These are phyloP conservation scores for Globisporangium recalcitrans DNA, from an alignment of 352 stramenopile species.

Conservation along the genomic window DNA sequence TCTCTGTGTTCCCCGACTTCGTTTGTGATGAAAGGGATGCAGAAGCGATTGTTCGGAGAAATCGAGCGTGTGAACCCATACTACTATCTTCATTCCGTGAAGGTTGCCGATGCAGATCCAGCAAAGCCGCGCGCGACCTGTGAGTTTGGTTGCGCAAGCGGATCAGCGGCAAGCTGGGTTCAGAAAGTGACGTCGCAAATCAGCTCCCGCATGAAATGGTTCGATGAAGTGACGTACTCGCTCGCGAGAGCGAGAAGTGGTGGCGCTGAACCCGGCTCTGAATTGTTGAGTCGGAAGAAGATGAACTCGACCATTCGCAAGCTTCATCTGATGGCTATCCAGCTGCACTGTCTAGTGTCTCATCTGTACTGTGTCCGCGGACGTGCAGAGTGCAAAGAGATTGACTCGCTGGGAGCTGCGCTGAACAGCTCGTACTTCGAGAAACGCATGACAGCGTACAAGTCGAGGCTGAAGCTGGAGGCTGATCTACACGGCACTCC, in stretches of 20 bases:
- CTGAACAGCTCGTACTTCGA: constrained; percentile 73
- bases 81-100: constrained; percentile 54
- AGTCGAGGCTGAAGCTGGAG: constrained; percentile 59
- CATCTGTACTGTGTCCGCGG: constrained; percentile 67
- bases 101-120: constrained; percentile 13
- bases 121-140: constrained; percentile 20
- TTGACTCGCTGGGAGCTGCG: constrained; percentile 48
- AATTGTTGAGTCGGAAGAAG: constrained; percentile 71
- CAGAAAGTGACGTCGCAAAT: constrained; percentile 72
- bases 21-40: constrained; percentile 59
- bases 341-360: constrained; percentile 64
- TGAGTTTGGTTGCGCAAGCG: constrained; percentile 49
- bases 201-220: constrained; percentile 75
- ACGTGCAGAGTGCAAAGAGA: constrained; percentile 40
- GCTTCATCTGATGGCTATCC: constrained; percentile 68
- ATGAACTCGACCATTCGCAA: constrained; percentile 82
- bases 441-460: constrained; percentile 73
- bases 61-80: constrained; percentile 67
- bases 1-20: constrained; percentile 41
- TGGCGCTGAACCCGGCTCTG: constrained; percentile 20
- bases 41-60: constrained; percentile 56
- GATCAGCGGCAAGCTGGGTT: constrained; percentile 52
- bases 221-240: constrained; percentile 68
- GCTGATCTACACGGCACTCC: constrained; percentile 31
- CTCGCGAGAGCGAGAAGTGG: constrained; percentile 48